Percentiles rank a stretch among this genome's conserved stretches.
Conservation (phyloP, 306 rosid species). For the Herpetospermum pedunculosum region DNA sequence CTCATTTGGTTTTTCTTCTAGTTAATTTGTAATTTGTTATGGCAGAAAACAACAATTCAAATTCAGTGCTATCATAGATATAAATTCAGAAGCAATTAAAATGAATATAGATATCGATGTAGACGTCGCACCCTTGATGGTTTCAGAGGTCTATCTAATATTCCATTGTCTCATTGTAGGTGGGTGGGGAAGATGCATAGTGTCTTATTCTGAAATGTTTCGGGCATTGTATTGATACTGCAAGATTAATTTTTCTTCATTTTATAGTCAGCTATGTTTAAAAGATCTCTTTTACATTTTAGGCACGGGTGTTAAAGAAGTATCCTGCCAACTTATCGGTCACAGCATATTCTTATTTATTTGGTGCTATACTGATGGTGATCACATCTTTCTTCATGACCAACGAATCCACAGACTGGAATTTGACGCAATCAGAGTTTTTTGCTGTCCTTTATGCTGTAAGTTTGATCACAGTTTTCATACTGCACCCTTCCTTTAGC, state of each 20-base stretch:
- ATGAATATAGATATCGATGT: neutral
- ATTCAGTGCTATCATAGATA: neutral
- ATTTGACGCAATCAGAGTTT: conserved; percentile 52
- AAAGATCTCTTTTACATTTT: conserved; percentile 23
- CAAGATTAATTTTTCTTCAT: neutral
- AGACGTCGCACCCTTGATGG: neutral
- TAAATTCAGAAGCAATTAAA: neutral
- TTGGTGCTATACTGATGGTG: conserved; percentile 65
- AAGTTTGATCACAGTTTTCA: neutral
- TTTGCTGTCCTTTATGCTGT: conserved; percentile 77
- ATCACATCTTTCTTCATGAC: conserved; percentile 45
- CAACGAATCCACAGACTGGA: conserved; percentile 56
- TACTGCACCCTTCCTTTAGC: neutral
- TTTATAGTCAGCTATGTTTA: neutral
- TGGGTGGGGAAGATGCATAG: neutral
- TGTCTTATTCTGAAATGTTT: neutral
- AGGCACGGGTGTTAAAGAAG: conserved; percentile 73
- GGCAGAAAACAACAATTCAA: neutral
- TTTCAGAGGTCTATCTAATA: neutral
- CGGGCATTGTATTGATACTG: neutral
- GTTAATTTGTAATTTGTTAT: neutral
- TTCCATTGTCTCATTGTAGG: neutral
- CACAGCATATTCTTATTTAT: conserved; percentile 69
- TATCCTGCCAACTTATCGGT: conserved; percentile 78
- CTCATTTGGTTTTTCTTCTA: neutral